phyloP scores from a whole-genome alignment of 495 filamentous ascomycete species.

The Neohortaea acidophila region DNA sequence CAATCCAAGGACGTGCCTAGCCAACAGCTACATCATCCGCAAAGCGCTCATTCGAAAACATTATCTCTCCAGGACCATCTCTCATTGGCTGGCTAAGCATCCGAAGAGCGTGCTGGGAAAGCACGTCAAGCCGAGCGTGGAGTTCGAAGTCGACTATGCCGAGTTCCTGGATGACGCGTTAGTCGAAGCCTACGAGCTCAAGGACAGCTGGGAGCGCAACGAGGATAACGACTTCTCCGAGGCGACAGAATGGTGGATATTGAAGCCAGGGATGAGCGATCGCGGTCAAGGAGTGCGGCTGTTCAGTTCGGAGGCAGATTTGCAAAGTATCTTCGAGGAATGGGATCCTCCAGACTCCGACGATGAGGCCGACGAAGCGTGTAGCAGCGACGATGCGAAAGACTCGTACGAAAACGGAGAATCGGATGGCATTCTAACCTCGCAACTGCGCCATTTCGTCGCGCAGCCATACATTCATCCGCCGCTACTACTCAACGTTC shows the following conservation, averaged over 20 bases:
- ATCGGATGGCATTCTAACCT: slow-evolving; percentile 55
- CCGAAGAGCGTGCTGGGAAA: slow-evolving; percentile 50
- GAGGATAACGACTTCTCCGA: slow-evolving; percentile 30
- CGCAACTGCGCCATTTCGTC: slow-evolving; percentile 88
- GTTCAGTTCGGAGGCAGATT: slow-evolving; percentile 66
- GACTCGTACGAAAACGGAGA: slow-evolving; percentile 13
- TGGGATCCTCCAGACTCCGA: slow-evolving; percentile 49
- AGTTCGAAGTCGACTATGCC: slow-evolving; percentile 88
- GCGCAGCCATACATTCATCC: slow-evolving; percentile 91
- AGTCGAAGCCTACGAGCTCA: slow-evolving; percentile 74
- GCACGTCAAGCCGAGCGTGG: slow-evolving; percentile 57
- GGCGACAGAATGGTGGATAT: slow-evolving; percentile 85
- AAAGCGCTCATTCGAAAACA: slow-evolving; percentile 98
- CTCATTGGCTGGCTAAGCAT: slow-evolving; percentile 67
- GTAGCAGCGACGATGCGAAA: slow-evolving; percentile 22
- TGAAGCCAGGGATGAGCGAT: slow-evolving; percentile 96
- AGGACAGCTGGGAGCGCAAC: slow-evolving; percentile 58
- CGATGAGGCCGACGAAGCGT: slow-evolving; percentile 47
- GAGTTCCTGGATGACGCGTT: slow-evolving; percentile 93
- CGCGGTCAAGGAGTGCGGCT: slow-evolving; percentile 82
- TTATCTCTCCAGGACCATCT: slow-evolving; percentile 65
- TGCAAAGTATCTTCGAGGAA: slow-evolving; percentile 71
- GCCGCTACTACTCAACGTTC: slow-evolving; percentile 53
- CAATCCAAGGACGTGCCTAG: slow-evolving; percentile 43
- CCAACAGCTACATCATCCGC: slow-evolving; percentile 80